These are phyloP conservation scores for Polyrhizophydium stewartii DNA, from an alignment of 371 early-diverging fungal genomes.

Conservation along the genomic window DNA sequence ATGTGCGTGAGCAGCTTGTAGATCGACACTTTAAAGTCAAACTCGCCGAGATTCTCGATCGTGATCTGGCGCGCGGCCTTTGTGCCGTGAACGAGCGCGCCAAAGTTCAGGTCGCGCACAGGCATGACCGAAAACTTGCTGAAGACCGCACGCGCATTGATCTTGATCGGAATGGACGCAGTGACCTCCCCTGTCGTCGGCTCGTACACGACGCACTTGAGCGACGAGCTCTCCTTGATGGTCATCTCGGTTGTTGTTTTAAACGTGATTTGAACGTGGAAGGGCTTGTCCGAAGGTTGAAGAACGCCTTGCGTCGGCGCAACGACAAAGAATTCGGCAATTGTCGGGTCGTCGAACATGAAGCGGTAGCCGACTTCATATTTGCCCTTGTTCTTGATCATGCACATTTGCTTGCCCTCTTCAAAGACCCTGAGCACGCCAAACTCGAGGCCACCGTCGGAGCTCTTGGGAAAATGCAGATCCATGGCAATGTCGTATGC, in stretches of 20 bases:
- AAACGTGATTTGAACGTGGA: constrained; percentile 43
- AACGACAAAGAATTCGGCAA: constrained; percentile 36
- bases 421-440: constrained; percentile 51
- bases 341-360: constrained; percentile 42
- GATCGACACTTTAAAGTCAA: constrained; percentile 51
- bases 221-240: constrained; percentile 28
- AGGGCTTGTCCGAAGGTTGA: constrained; percentile 55
- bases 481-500: constrained; percentile 58
- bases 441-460: constrained; percentile 51
- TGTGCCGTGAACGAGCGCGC: constrained; percentile 45
- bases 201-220: constrained; percentile 47
- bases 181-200: constrained; percentile 47
- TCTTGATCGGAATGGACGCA: constrained; percentile 42
- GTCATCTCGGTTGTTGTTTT: constrained; percentile 36
- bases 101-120: constrained; percentile 53
- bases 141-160: constrained; percentile 46
- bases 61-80: constrained; percentile 45
- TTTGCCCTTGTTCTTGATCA: constrained; percentile 52
- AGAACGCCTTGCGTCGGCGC: constrained; percentile 44
- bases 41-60: constrained; percentile 56
- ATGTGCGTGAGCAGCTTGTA: constrained; percentile 39
- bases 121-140: constrained; percentile 49
- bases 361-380: constrained; percentile 55
- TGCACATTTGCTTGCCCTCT: constrained; percentile 48
- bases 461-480: constrained; percentile 55